Evolutionary conservation across 1,139 yeast genomes (phyloP).

Genomic region (Sugiyamaella novakii): DNA sequence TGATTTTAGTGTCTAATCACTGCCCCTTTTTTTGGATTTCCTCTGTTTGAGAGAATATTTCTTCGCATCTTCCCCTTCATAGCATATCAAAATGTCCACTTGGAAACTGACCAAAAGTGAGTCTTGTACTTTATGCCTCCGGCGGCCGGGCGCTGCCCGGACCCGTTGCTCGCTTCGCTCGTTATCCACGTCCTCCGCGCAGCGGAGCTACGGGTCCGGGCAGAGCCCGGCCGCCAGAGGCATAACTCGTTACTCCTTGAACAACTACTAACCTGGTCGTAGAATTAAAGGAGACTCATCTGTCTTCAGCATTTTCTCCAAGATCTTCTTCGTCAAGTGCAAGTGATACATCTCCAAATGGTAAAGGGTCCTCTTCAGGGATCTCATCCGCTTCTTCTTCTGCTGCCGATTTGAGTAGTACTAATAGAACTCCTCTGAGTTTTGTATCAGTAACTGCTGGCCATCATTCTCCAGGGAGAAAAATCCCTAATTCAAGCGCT

Average conservation of each 20-base stretch:
- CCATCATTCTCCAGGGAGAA: slow-evolving; percentile 21
- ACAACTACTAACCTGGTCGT: slow-evolving; percentile 15
- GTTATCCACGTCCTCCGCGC: too few relatives aligned
- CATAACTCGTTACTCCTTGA: neutral
- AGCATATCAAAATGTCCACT: slow-evolving; percentile 29
- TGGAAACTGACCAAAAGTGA: slow-evolving; percentile 46
- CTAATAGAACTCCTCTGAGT: slow-evolving; percentile 16
- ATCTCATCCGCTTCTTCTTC: slow-evolving; percentile 28
- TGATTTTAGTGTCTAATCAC: too few relatives aligned
- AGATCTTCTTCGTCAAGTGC: slow-evolving; percentile 20
- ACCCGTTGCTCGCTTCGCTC: too few relatives aligned
- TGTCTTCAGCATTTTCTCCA: slow-evolving; percentile 37
- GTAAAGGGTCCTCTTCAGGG: slow-evolving; percentile 17
- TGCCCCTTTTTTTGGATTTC: too few relatives aligned
- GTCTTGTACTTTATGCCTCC: slow-evolving; percentile 17
- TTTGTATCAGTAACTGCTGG: slow-evolving; percentile 28
- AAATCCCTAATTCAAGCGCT: slow-evolving; percentile 14
- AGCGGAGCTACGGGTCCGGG: slow-evolving; percentile 9
- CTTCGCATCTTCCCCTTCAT: neutral
- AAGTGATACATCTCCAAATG: slow-evolving; percentile 1
- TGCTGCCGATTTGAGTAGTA: slow-evolving; percentile 11
- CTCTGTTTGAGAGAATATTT: too few relatives aligned
- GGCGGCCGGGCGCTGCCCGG: too few relatives aligned
- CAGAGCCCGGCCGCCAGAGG: slow-evolving; percentile 8
- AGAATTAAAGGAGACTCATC: slow-evolving; percentile 46